Evolutionary conservation across 495 filamentous ascomycete genomes (phyloP).

Genomic region (Schizothecium vesticola): DNA sequence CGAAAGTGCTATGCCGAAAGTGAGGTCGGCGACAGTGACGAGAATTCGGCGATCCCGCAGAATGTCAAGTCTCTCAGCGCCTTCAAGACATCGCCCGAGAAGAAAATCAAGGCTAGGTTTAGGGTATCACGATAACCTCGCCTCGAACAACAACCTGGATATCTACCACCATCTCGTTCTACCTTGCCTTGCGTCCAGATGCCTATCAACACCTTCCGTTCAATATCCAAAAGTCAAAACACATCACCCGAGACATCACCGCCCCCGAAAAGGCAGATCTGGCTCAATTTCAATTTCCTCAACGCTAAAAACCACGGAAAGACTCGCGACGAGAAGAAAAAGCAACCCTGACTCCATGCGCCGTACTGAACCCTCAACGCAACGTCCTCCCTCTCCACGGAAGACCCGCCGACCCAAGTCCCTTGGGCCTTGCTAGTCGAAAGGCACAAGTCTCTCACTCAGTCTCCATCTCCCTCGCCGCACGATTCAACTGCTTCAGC

Average conservation of each 20-base stretch:
- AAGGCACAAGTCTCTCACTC: no score
- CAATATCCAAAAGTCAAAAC: background rate
- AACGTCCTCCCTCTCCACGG: no score
- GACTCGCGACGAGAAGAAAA: no score
- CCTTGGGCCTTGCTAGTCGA: no score
- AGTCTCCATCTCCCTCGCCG: slow-evolving; percentile 26
- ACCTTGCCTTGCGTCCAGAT: no score
- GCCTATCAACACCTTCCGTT: background rate
- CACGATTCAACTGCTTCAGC: slow-evolving; percentile 31
- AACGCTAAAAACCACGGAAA: no score
- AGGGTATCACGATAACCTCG: background rate
- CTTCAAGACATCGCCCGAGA: background rate
- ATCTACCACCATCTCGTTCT: no score
- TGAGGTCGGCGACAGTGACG: background rate
- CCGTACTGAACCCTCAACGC: no score
- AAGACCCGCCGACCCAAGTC: no score
- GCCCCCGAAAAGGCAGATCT: background rate
- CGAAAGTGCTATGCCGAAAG: background rate
- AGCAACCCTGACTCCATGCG: no score
- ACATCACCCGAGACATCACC: background rate
- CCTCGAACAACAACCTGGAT: background rate
- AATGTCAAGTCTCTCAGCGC: background rate
- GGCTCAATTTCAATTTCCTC: background rate
- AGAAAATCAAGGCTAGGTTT: background rate
- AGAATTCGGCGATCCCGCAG: background rate